Base-by-base conservation (phyloP, 1,284 basidiomycete species). In the Ganoderma resinaceum region DNA sequence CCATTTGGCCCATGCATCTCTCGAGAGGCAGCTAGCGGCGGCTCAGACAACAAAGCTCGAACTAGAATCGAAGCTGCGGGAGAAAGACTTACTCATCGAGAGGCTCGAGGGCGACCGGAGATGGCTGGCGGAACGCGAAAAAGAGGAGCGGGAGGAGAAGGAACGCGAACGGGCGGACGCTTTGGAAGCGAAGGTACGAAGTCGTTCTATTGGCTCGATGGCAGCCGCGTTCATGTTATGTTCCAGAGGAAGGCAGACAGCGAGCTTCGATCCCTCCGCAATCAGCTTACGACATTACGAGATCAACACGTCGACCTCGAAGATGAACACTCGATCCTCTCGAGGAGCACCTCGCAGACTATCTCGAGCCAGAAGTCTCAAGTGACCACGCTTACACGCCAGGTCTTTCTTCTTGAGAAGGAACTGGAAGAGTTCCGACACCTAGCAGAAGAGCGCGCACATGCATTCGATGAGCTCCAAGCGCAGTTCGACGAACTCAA, bases 51-150 rank as follows among this genome's bases (percentile, higher is more conserved):
- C 85, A 9, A 88, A 87, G 70, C 77, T 84, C 20, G 89, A 91
- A 40, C 79, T 91, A 37, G 90, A 93, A 76, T 83, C 84, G 18
- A 89, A 88, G 76, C 78, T 93, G 11, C 81, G 87, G 26, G 89
- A 92, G 78, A 87, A 84, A 72, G 87, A 90, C 26, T 68, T 81
- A 4, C 73, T 78, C 12, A 83, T 91, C 31, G 90, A 90, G 58
- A 79, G 85, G 61, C 81, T 93, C 4, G 88, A 92, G 74, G 81
- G 85, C n/a, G 91, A 93, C 74, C 78, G 90, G 40, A 80, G 89
- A 23, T 91, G 83, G 80, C 81, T 92, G 49, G 79, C 88, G 0
- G 88, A 89, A 62, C 78, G 87, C 2, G 89, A 91, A 78, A 81
- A 83, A 66, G 84, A 86, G 68, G 88, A 91, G 72, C 77, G 85